phyloP scores from a whole-genome alignment of 1,139 yeast genomes.

The Magnusiomyces sp. region DNA sequence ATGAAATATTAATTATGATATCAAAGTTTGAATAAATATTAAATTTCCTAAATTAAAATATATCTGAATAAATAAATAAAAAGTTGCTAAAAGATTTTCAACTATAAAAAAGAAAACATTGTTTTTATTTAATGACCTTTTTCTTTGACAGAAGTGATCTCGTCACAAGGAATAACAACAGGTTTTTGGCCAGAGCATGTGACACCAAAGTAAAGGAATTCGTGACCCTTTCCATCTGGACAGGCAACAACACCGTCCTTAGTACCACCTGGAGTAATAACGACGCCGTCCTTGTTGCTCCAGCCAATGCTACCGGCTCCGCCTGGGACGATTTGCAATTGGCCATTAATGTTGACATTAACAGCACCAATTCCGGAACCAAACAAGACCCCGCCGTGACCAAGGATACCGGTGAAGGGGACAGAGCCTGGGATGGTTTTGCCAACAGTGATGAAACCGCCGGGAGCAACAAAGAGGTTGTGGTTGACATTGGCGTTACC shows the following conservation, averaged over 20 bases:
- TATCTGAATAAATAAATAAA: too few species aligned
- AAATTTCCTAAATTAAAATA: too few species aligned
- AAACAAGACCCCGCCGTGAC: background rate
- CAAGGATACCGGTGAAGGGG: background rate
- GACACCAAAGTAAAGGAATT: background rate
- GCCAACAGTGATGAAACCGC: background rate
- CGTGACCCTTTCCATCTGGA: constrained; percentile 1
- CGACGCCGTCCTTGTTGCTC: background rate
- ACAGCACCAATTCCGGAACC: background rate
- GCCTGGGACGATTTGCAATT: background rate
- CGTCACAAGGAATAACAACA: background rate
- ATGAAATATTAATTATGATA: too few species aligned
- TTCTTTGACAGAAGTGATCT: too few species aligned
- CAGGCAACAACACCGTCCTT: background rate
- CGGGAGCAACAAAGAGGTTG: background rate
- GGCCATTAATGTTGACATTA: background rate
- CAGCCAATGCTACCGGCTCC: background rate
- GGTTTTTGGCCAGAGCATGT: background rate
- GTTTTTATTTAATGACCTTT: too few species aligned
- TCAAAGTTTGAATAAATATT: too few species aligned
- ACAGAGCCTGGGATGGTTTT: background rate
- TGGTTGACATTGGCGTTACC: background rate
- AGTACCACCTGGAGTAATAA: background rate
- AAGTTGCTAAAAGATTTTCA: too few species aligned
- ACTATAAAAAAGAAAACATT: too few species aligned